A percentile compares a stretch with the other conserved stretches of the same genome.
Conservation (phyloP, 768 basidiomycete genomes). For the Suillus lakei region DNA sequence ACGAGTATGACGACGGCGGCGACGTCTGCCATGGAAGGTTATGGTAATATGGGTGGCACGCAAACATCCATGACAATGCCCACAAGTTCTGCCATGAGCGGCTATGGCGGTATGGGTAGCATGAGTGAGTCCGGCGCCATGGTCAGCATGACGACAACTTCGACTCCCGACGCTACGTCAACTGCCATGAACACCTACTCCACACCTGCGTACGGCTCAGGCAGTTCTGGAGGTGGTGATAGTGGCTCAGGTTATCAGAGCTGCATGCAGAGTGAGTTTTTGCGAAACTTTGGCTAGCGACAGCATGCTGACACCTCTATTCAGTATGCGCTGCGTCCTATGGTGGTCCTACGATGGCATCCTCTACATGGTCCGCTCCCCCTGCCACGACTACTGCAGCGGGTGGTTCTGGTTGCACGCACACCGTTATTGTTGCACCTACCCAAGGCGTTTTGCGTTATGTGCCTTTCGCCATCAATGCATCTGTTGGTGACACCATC, state of each 20-base stretch:
- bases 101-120: not conserved
- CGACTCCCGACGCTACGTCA: conserved; percentile 15
- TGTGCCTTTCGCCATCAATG: conserved; percentile 76
- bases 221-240: conserved; percentile 59
- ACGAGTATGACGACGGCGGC: not conserved
- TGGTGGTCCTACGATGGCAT: conserved; percentile 42
- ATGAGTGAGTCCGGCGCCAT: not conserved
- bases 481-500: conserved; percentile 77
- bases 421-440: conserved; percentile 81
- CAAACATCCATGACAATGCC: conserved; percentile 5
- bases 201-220: conserved; percentile 66
- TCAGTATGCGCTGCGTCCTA: conserved; percentile 72
- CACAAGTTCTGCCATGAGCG: not conserved
- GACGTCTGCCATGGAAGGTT: conserved; percentile 7
- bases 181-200: conserved; percentile 36
- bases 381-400: conserved; percentile 30
- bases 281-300: not conserved
- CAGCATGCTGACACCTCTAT: conserved; percentile 2
- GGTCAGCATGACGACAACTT: not conserved
- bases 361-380: conserved; percentile 23
- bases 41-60: not conserved
- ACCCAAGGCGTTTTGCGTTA: conserved; percentile 76
- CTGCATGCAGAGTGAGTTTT: conserved; percentile 68
- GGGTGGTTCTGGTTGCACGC: conserved; percentile 55
- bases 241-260: conserved; percentile 54